Evolutionary conservation across 2,329 filamentous ascomycete species (phyloP), one percentile per base, ranked within the genome.

Genomic region (Penicillium frequentans): DNA sequence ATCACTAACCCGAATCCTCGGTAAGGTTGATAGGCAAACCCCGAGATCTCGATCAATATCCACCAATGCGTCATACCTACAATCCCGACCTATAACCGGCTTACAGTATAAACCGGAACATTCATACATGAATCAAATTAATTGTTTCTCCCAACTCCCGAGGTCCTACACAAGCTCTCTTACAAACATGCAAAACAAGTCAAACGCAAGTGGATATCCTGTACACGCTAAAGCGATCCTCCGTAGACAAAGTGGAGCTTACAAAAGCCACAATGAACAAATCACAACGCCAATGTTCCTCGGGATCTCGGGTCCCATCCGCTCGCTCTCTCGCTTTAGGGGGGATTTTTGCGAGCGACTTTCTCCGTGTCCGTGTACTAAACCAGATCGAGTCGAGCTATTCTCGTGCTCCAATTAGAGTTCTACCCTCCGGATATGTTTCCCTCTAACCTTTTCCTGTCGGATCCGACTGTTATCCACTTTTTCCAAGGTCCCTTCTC

Each of bases 221-320:
- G 14, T 7, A 26, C 23, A n/a, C 33, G 26, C 59, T 49, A 50
- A 58, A 61, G 42, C 56, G 59, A 61, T 56, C 54, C 53, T 56
- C 51, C 33, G 19, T 50, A 42, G 42, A 50, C 13, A n/a, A 9
- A 14, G 48, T 50, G 48, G 48, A 42, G 33, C 33, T 26, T 5
- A 19, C 10, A 26, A 7, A 33, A 47, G 27, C 16, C 24, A 47
- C 47, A 49, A 49, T 39, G 23, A 37, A 39, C 48, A 50, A 50
- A 50, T 37, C 48, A 39, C 9, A 39, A 49, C 47, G 33, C 23
- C 35, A 42, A 35, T 13, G 39, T 42, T 14, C 14, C 23, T 42
- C n/a, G 39, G 39, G 39, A 19, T 26, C 31, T 60, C 55, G 53
- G 60, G 58, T 52, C 45, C 53, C 51, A 31, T 44, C 27, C 27